phyloP scores from a whole-genome alignment of 108 stramenopile genomes.

The Nannochloropsis salina region DNA sequence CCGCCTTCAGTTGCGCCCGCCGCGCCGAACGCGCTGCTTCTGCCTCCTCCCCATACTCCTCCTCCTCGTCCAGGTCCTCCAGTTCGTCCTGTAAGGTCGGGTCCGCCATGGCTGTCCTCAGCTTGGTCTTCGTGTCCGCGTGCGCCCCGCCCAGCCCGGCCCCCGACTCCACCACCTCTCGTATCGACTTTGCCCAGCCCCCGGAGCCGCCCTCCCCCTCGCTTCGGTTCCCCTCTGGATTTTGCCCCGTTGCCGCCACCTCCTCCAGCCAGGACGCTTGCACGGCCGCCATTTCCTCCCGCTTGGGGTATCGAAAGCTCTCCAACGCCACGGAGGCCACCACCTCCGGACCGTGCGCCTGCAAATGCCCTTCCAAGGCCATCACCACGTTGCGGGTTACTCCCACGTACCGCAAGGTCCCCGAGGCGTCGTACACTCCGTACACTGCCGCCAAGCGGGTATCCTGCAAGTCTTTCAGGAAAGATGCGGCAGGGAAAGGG shows the following conservation, averaged over 20 bases:
- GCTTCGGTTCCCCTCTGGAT: neutral
- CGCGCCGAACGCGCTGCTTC: constrained; percentile 28
- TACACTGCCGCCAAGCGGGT: neutral
- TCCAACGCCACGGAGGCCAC: constrained; percentile 24
- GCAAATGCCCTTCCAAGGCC: neutral
- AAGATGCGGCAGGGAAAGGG: neutral
- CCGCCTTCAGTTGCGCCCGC: constrained; percentile 31
- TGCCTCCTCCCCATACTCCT: constrained; percentile 35
- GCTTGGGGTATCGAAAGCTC: constrained; percentile 44
- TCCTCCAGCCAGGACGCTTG: constrained; percentile 34
- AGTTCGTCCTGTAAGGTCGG: constrained; percentile 37
- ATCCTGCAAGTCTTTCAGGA: neutral
- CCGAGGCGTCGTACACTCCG: neutral
- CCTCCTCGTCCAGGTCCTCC: constrained; percentile 25
- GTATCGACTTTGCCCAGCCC: neutral
- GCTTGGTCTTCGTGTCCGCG: constrained; percentile 44
- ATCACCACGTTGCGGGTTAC: constrained; percentile 7
- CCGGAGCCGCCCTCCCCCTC: neutral
- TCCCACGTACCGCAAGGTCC: neutral
- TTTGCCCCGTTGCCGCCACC: neutral
- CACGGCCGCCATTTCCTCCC: constrained; percentile 36
- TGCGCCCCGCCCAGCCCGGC: constrained; percentile 26
- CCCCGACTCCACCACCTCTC: neutral
- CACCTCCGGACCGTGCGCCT: neutral
- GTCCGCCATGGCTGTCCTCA: constrained; percentile 47